These are phyloP conservation scores for Kurtzmaniella quercitrusa DNA, from an alignment of 1,139 yeast species.

Conservation along the genomic window DNA sequence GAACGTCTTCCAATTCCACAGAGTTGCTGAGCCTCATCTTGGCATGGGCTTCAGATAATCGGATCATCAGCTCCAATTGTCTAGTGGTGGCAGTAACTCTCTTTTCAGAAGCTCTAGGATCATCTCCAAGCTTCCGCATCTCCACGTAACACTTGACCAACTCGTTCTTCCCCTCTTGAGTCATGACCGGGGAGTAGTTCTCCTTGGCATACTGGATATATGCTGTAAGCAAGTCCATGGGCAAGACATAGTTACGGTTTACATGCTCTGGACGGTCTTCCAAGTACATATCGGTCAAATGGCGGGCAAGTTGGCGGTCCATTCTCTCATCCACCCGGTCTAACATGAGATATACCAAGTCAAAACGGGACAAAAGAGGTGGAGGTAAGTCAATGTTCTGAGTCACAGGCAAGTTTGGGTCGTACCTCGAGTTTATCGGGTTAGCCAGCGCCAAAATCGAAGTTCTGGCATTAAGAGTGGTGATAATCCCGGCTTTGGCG, in stretches of 20 bases:
- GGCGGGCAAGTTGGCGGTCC: conserved; percentile 85
- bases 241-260: conserved; percentile 61
- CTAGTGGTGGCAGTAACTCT: conserved; percentile 97
- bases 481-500: conserved; percentile 97
- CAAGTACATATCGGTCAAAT: conserved; percentile 85
- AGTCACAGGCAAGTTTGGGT: conserved; percentile 89
- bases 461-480: conserved; percentile 93
- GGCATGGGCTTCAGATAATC: conserved; percentile 95
- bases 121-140: conserved; percentile 94
- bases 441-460: conserved; percentile 95
- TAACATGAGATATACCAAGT: conserved; percentile 82
- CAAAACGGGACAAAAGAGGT: conserved; percentile 89
- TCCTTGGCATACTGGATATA: conserved; percentile 93
- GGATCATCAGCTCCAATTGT: conserved; percentile 92
- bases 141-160: conserved; percentile 88
- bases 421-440: conserved; percentile 95
- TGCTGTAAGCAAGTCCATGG: conserved; percentile 80
- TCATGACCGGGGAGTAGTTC: conserved; percentile 69
- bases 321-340: conserved; percentile 87
- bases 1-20: conserved; percentile 81
- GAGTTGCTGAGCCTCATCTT: conserved; percentile 76
- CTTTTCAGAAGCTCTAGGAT: conserved; percentile 77
- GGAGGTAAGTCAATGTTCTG: conserved; percentile 96
- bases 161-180: conserved; percentile 77
- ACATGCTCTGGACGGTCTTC: conserved; percentile 83